Base-by-base conservation (phyloP, 306 rosid species). In the Ceratonia siliqua region DNA sequence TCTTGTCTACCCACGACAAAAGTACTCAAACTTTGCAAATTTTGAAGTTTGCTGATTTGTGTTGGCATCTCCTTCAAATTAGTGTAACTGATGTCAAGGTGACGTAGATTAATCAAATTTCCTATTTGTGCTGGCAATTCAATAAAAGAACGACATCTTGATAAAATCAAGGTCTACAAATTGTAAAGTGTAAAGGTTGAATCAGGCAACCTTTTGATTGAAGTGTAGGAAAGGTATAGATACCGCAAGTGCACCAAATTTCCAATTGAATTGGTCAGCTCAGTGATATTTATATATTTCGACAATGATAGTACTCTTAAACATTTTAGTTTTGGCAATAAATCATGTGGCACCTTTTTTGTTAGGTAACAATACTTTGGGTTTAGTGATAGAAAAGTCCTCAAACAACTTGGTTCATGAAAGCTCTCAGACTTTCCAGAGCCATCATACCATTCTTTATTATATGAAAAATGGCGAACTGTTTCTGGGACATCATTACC, bases 391-490 rank as follows among this genome's bases (percentile, higher is more conserved):
- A 66, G 1, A 59, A 76, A 76, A 1, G 58, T 66, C 2, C 74
- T 45, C 5, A 76, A 30, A 3, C 49, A 2, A 21, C 33, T 66
- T 14, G 12, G 10, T 14, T 54, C 1, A 9, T 0, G 4, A 42
- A 30, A 45, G 15, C 2, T 1, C 48, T 77, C 67, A 17, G 58
- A 72, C 5, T 65, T 82, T 1, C 45, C 41, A 24, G 0, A 6
- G 22, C 14, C 18, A 21, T 72, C 79, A 72, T 14, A 56, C 4
- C 5, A 0, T 14, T 68, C 27, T 11, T 17, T 11, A 3, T 4
- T 17, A 8, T 39, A 72, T 2, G 80, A 78, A 10, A 76, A 28
- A 53, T 85, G 84, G 4, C 79, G 79, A n/a, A 63, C 48, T 68
- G 4, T n/a, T 46, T 27, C 24, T 53, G 39, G 45, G 6, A 52